Evolutionary conservation across 768 basidiomycete genomes (phyloP).

Genomic region (Amanita fuliginea): DNA sequence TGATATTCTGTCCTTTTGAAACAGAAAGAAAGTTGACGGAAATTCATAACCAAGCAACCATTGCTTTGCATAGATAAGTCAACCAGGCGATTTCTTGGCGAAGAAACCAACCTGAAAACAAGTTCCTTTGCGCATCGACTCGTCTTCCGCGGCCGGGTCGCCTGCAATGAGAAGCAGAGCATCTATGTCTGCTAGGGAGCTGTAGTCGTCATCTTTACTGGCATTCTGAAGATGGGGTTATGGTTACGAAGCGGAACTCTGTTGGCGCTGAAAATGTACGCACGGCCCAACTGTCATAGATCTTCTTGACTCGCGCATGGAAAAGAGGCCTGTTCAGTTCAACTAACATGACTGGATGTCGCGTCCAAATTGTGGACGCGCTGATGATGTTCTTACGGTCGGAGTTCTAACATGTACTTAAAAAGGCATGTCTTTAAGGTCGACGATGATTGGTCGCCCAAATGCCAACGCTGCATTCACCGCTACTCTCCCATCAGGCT

Average conservation of each 20-base stretch:
- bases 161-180: conserved; percentile 65
- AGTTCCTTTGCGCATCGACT: conserved; percentile 82
- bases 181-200: conserved; percentile 55
- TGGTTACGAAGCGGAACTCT: conserved; percentile 6
- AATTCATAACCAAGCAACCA: conserved; percentile 98
- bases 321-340: conserved; percentile 60
- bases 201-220: conserved; percentile 59
- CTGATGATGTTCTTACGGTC: conserved; percentile 7
- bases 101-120: conserved; percentile 68
- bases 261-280: conserved; percentile 14
- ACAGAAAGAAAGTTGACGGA: conserved; percentile 83
- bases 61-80: conserved; percentile 41
- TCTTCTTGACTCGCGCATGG: conserved; percentile 41
- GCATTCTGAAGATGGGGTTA: conserved; percentile 36
- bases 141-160: conserved; percentile 77
- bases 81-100: conserved; percentile 7
- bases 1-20: conserved; percentile 63
- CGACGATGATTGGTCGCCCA: conserved; percentile 29
- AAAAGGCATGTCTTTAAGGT: conserved; percentile 21
- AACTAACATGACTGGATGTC: conserved; percentile 39
- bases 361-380: conserved; percentile 9
- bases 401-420: conserved; percentile 17
- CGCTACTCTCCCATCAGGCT: conserved; percentile 19
- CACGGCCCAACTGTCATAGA: conserved; percentile 58
- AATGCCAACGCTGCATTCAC: conserved; percentile 37